Evolutionary conservation across 371 early-diverging fungal species (phyloP), one percentile per base, ranked within the genome.

Genomic region (Mucor piriformis): DNA sequence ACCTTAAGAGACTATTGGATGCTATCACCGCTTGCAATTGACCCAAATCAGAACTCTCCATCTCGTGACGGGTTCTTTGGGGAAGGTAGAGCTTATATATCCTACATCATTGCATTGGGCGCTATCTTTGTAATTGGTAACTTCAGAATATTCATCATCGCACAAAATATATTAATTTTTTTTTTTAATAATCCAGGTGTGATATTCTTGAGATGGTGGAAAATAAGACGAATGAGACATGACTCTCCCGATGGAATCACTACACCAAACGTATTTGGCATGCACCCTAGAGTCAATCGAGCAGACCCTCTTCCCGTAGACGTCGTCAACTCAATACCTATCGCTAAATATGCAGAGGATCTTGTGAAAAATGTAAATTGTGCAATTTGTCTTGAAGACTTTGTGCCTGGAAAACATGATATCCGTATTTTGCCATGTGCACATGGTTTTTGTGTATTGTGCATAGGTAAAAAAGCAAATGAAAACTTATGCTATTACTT

Each of bases 141-240:
- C 25, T n/a, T 7, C 20, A 23, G 16, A 16, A 11, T 11, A 10
- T 44, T 24, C n/a, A 21, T 3, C 6, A 21, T 44, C 20, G 10
- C 44, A 16, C 24, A 23, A 44, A 44, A 3, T 24, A 44, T 24
- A 40, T 44, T 24, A 12, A 15, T 53, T 25, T 25, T 51, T 33
- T 23, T 2, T 15, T 32, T 24, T 27, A 13, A 37, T 8, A 2
- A 24, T 25, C 8, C 47, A 73, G 77, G 66, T 34, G 55, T 75
- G 10, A 59, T 80, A 24, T 52, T 80, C 21, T 50, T 76, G 8
- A 57, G 80, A 27, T 79, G 80, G 80, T 79, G 74, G 70, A 68
- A 68, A 50, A 43, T 72, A 15, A 60, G 74, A n/a, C 61, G 67
- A 46, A 37, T 70, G 49, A 61, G 74, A 27, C 52, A 51, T 25